phyloP scores from a whole-genome alignment of 2,329 filamentous ascomycete genomes.

The Biscogniauxia mediterranea region DNA sequence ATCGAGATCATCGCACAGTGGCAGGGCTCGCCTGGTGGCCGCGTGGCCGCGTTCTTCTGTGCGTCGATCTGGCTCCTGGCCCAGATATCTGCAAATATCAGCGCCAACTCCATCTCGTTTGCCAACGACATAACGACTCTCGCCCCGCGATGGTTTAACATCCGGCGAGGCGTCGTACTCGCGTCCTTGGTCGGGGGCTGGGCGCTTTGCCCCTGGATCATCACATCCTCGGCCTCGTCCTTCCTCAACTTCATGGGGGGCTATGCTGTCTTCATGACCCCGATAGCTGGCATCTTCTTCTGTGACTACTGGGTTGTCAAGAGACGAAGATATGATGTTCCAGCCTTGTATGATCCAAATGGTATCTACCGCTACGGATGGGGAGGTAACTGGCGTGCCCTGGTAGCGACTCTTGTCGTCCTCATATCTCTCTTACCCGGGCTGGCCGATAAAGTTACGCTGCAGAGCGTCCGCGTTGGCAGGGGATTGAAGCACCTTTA shows the following conservation, averaged over 20 bases:
- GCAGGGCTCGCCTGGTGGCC: conserved; percentile 29
- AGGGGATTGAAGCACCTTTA: conserved; percentile 28
- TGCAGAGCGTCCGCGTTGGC: conserved; percentile 21
- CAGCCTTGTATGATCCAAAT: conserved; percentile 36
- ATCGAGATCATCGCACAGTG: conserved; percentile 45
- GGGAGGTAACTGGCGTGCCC: conserved; percentile 35
- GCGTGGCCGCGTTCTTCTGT: conserved; percentile 34
- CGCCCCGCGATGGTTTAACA: conserved; percentile 32
- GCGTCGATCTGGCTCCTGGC: conserved; percentile 40
- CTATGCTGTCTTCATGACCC: conserved; percentile 36
- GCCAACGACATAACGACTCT: conserved; percentile 33
- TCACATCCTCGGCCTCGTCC: conserved; percentile 30
- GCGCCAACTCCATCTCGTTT: conserved; percentile 30
- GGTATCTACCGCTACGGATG: conserved; percentile 36
- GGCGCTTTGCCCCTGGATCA: conserved; percentile 37
- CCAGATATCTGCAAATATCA: conserved; percentile 31
- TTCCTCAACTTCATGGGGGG: conserved; percentile 34
- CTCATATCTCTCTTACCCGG: conserved; percentile 34
- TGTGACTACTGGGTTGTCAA: conserved; percentile 31
- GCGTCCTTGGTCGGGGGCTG: conserved; percentile 34
- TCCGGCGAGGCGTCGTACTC: conserved; percentile 32
- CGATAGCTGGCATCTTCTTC: conserved; percentile 23
- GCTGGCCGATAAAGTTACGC: conserved; percentile 28
- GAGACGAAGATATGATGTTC: conserved; percentile 34
- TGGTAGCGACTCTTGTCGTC: conserved; percentile 20